These are phyloP conservation scores for Pythium grandisporangium DNA, from an alignment of 352 stramenopile species.

Conservation along the genomic window DNA sequence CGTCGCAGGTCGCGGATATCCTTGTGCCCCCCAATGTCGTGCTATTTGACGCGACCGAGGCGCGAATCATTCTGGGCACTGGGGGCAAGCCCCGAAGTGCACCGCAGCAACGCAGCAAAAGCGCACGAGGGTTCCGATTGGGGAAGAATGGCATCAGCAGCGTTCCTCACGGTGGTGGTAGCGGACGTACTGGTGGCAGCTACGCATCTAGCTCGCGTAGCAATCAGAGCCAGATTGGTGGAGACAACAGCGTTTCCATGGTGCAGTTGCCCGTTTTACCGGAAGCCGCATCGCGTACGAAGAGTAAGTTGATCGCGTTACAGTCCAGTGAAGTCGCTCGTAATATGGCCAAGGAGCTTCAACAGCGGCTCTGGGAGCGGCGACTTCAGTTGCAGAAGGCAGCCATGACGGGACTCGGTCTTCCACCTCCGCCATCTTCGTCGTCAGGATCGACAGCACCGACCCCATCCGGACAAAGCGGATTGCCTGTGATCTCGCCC, in stretches of 20 bases:
- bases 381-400: slow-evolving; percentile 37
- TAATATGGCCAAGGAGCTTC: slow-evolving; percentile 30
- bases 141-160: too few species aligned
- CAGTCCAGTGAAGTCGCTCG: too few species aligned
- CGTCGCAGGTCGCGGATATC: slow-evolving; percentile 19
- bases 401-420: background rate
- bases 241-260: slow-evolving; percentile 1
- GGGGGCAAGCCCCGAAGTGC: too few species aligned
- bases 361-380: slow-evolving; percentile 33
- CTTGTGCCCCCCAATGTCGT: slow-evolving; percentile 26
- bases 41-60: slow-evolving; percentile 22
- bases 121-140: too few species aligned
- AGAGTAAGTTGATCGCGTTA: too few species aligned
- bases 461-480: too few species aligned
- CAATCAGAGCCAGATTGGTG: too few species aligned
- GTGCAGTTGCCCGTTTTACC: slow-evolving; percentile 11
- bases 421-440: background rate
- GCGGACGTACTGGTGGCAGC: too few species aligned
- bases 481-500: slow-evolving; percentile 9
- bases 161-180: too few species aligned
- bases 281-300: slow-evolving; percentile 11
- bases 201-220: too few species aligned
- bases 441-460: background rate
- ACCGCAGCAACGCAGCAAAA: too few species aligned
- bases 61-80: slow-evolving; percentile 15